Evolutionary conservation across 2,329 filamentous ascomycete genomes (phyloP).

Genomic region (Biscogniauxia marginata): DNA sequence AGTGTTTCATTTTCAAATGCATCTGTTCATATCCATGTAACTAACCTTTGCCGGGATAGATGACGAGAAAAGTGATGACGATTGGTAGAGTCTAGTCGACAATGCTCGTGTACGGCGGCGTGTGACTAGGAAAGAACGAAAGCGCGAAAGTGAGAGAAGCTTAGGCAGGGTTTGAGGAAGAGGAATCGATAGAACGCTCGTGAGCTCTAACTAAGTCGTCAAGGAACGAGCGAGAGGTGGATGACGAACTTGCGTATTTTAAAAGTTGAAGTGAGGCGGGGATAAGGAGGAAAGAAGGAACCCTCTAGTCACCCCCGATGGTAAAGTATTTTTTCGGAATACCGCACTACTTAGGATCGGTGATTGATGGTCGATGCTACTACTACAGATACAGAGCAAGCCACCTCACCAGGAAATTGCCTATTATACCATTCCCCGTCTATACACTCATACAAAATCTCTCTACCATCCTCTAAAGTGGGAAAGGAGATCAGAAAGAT

Average conservation of each 20-base stretch:
- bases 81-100: conserved; percentile 53
- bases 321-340: not conserved
- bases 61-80: conserved; percentile 74
- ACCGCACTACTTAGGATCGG: not conserved
- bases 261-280: not conserved
- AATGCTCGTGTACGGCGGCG: conserved; percentile 16
- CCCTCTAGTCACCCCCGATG: not conserved
- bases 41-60: conserved; percentile 46
- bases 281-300: not conserved
- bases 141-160: conserved; percentile 3
- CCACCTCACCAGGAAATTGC: too few relatives aligned
- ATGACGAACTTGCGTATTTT: not conserved
- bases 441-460: not conserved
- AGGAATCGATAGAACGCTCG: not conserved
- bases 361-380: not conserved
- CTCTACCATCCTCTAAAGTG: not conserved
- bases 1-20: conserved; percentile 45
- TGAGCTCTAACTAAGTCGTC: not conserved
- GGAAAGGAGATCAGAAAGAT: not conserved
- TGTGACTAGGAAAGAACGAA: conserved; percentile 5
- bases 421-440: too few relatives aligned
- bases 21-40: not conserved
- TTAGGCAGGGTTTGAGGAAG: not conserved
- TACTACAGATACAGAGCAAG: not conserved
- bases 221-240: not conserved